Evolutionary conservation across 2,329 filamentous ascomycete species (phyloP), one percentile per base, ranked within the genome.

Genomic region (Tolypocladium pustulatum): DNA sequence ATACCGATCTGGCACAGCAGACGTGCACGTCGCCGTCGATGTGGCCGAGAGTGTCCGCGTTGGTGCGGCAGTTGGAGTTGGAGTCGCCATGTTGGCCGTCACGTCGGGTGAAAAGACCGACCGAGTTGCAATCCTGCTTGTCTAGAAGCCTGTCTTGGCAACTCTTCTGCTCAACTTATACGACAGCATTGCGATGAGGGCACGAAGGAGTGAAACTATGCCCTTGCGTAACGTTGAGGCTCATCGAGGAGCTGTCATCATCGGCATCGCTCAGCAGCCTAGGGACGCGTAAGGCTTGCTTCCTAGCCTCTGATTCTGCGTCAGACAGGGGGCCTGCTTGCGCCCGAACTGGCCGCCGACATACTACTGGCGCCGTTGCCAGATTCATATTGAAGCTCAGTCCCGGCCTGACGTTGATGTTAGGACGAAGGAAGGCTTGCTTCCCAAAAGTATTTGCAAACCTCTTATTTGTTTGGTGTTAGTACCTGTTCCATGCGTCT

Each of bases 1-100:
- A 53, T 72, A 67, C 46, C 66, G 65, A 13, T 60, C 69, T 3
- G 71, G 71, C 2, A 71, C 63, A 27, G 71, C 70, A 4, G 64
- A 69, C n/a, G 63, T 71, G 52, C 71, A 72, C 2, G 53, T 41
- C 4, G 32, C 36, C 36, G 53, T 55, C 43, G 43, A 17, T 17
- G 43, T 49, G 22, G 43, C 5, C 12, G 43, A 49, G 43, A 25
- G 30, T 13, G 43, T 49, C 43, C 1, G 22, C 25, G 43, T 49
- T 5, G 53, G 25, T 4, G 12, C 20, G 2, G 15, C 25, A 3
- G 22, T 55, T 4, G 34, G n/a, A 15, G 53, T 55, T 1, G 36
- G 53, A 3, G 22, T 55, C 13, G 53, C 53, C 53, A 55, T 55
- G 13, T 4, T 20, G 25, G 13, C 17, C 6, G 13, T 27, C 34